Percentiles rank a stretch among this genome's conserved stretches.
Conservation (phyloP, 768 basidiomycete genomes). For the Collybia nuda region DNA sequence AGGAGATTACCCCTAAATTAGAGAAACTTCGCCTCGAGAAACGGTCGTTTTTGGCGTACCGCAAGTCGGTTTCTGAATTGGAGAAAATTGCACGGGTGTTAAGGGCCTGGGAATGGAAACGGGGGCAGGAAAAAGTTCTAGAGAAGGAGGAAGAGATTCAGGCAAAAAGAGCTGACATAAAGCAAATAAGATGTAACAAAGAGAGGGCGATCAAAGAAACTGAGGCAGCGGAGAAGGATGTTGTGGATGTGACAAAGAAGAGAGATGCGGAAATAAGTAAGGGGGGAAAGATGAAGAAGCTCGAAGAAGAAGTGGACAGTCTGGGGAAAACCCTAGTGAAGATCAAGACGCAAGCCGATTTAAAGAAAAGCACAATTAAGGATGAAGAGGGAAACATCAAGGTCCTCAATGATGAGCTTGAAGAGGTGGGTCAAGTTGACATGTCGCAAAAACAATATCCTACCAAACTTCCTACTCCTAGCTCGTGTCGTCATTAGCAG, state of each 20-base stretch:
- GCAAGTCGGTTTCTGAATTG: conserved; percentile 85
- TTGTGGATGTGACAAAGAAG: conserved; percentile 64
- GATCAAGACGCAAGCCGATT: conserved; percentile 80
- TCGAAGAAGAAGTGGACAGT: conserved; percentile 78
- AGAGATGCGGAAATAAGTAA: conserved; percentile 88
- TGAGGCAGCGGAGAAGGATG: conserved; percentile 66
- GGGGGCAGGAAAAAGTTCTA: conserved; percentile 49
- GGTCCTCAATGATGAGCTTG: conserved; percentile 51
- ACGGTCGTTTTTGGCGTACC: conserved; percentile 83
- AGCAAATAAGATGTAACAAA: conserved; percentile 43
- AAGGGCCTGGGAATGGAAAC: conserved; percentile 88
- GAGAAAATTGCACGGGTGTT: conserved; percentile 81
- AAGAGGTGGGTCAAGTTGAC: conserved; percentile 48
- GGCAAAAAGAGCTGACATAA: conserved; percentile 47
- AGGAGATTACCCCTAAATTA: conserved; percentile 94
- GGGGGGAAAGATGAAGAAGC: conserved; percentile 86
- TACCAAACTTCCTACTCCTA: conserved; percentile 23
- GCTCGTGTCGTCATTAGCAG: conserved; percentile 56
- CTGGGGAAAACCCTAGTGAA: conserved; percentile 82
- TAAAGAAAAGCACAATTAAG: conserved; percentile 69
- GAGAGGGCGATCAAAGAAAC: conserved; percentile 53
- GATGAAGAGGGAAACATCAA: conserved; percentile 73
- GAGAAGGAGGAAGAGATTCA: conserved; percentile 58
- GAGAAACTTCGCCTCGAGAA: conserved; percentile 90
- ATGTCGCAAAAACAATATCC: neutral